A percentile compares a stretch with the other conserved stretches of the same genome.
Evolutionary conservation across 306 rosid species (phyloP).

Genomic region (Quercus cerris): DNA sequence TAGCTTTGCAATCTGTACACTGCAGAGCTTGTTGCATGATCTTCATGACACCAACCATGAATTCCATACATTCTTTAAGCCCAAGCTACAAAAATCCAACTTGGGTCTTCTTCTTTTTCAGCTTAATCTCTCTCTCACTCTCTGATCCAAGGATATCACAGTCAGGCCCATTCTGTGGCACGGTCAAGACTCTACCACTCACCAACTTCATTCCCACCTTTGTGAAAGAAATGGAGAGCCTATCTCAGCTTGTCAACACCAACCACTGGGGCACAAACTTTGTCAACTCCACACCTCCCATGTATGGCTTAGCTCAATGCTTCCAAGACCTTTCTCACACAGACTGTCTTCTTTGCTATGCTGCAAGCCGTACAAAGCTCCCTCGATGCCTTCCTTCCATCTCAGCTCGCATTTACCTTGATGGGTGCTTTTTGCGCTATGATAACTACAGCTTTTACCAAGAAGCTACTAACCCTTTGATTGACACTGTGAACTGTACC

Average conservation of each 20-base stretch:
- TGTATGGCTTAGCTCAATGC: constrained; percentile 70
- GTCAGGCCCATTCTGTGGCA: constrained; percentile 51
- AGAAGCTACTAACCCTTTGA: constrained; percentile 22
- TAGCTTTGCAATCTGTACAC: background rate
- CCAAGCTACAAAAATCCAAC: background rate
- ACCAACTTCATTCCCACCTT: constrained; percentile 54
- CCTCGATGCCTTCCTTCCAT: constrained; percentile 79
- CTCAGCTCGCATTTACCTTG: constrained; percentile 70
- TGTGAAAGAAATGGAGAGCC: constrained; percentile 59
- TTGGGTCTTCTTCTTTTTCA: constrained; percentile 16
- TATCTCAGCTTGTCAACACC: constrained; percentile 37
- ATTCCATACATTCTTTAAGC: background rate
- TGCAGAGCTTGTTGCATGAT: background rate
- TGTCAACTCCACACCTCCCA: constrained; percentile 42
- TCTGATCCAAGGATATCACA: constrained; percentile 61
- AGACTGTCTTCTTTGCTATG: constrained; percentile 78
- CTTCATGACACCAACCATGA: background rate
- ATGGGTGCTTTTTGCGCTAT: constrained; percentile 85
- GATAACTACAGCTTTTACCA: constrained; percentile 65
- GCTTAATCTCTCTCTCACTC: constrained; percentile 10
- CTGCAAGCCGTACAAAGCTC: constrained; percentile 66
- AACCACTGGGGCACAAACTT: constrained; percentile 42
- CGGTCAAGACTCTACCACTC: constrained; percentile 10
- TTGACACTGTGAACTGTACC: constrained; percentile 50
- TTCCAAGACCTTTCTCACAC: constrained; percentile 65